A percentile compares a stretch with the other conserved stretches of the same genome.
These are phyloP conservation scores for Pleurostoma richardsiae DNA, from an alignment of 2,329 filamentous ascomycete genomes.

Conservation along the genomic window DNA sequence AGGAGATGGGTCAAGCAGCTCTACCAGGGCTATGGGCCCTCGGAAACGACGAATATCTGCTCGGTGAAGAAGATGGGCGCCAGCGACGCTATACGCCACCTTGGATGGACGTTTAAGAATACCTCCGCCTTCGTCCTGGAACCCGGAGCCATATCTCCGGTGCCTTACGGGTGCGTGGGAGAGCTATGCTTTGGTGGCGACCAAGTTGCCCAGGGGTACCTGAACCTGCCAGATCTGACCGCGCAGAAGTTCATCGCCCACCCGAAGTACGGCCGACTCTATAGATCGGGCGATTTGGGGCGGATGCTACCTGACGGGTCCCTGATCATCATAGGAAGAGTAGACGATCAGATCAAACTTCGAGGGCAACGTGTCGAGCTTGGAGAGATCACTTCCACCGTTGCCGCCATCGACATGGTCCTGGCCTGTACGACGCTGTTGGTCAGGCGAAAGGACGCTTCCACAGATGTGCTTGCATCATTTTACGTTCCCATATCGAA, in stretches of 20 bases:
- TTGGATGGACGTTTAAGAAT: conserved; percentile 71
- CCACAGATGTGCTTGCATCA: conserved; percentile 48
- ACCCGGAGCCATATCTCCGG: conserved; percentile 36
- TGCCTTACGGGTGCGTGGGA: conserved; percentile 69
- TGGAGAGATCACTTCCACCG: conserved; percentile 63
- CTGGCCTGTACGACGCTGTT: conserved; percentile 62
- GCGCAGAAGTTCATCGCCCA: conserved; percentile 65
- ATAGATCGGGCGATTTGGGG: conserved; percentile 78
- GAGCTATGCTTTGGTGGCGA: conserved; percentile 85
- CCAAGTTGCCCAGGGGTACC: conserved; percentile 72
- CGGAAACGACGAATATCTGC: conserved; percentile 85
- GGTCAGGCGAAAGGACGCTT: conserved; percentile 30
- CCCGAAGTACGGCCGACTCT: conserved; percentile 64
- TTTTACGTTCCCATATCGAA: conserved; percentile 57
- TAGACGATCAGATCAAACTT: conserved; percentile 78
- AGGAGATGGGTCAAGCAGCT: conserved; percentile 64
- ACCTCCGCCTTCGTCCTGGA: conserved; percentile 67
- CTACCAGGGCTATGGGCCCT: conserved; percentile 79
- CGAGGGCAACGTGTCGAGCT: conserved; percentile 77
- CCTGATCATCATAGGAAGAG: conserved; percentile 65
- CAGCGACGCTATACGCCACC: conserved; percentile 62
- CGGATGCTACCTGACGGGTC: conserved; percentile 73
- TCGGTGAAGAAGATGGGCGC: conserved; percentile 61
- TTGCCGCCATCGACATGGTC: conserved; percentile 48
- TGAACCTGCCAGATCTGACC: conserved; percentile 60